phyloP scores from a whole-genome alignment of 768 basidiomycete species.

The Termitomyces sp. region DNA sequence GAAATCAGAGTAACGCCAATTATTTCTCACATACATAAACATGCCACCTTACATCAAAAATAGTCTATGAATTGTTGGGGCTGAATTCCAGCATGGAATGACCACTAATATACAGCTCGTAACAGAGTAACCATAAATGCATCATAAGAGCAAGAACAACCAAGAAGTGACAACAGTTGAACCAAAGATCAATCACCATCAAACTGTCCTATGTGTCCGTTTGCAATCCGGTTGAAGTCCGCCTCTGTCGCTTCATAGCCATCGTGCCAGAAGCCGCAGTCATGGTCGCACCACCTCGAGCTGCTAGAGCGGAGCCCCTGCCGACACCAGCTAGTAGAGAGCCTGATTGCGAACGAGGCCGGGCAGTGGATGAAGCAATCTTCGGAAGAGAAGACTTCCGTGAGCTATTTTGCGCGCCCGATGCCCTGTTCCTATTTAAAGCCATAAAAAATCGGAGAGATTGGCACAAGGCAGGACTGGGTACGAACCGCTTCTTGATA shows the following conservation, averaged over 20 bases:
- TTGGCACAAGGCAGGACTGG: constrained; percentile 5
- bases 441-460: not conserved
- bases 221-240: constrained; percentile 62
- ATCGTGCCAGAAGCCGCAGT: constrained; percentile 28
- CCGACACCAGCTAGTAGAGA: constrained; percentile 46
- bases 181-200: constrained; percentile 16
- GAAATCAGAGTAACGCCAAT: not conserved
- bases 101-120: constrained; percentile 11
- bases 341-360: constrained; percentile 72
- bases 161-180: constrained; percentile 28
- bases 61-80: constrained; percentile 6
- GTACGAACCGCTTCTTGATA: constrained; percentile 85
- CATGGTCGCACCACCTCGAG: constrained; percentile 23
- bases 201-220: constrained; percentile 22
- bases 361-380: constrained; percentile 67
- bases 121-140: constrained; percentile 1
- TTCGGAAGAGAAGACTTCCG: constrained; percentile 71
- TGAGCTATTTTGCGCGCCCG: constrained; percentile 64
- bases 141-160: constrained; percentile 4
- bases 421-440: constrained; percentile 67
- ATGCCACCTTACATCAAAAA: constrained; percentile 14
- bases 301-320: constrained; percentile 14
- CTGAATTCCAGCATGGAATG: constrained; percentile 5
- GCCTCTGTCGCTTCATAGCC: constrained; percentile 77
- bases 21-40: constrained; percentile 12